Evolutionary conservation across 1,284 basidiomycete genomes (phyloP).

Genomic region (Trichosporon coremiiforme): DNA sequence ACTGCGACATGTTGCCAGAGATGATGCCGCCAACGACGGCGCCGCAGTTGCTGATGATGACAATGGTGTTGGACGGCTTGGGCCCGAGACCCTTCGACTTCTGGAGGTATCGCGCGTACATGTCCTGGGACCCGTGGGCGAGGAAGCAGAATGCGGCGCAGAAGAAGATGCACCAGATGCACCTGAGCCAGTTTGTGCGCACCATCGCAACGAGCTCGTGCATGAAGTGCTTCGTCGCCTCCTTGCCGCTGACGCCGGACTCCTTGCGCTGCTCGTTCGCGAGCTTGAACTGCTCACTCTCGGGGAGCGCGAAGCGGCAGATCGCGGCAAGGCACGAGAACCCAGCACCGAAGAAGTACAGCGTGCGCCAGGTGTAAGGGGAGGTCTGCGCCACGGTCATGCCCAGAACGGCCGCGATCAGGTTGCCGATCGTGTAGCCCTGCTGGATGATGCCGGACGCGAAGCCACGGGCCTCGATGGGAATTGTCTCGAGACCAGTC

Average conservation of each 20-base stretch:
- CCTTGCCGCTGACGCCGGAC: conserved; percentile 46
- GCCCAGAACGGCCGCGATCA: conserved; percentile 67
- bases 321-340: conserved; percentile 70
- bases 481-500: conserved; percentile 78
- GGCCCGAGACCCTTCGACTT: conserved; percentile 33
- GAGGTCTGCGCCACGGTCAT: conserved; percentile 57
- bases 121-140: conserved; percentile 64
- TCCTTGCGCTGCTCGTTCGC: conserved; percentile 44
- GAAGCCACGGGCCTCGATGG: conserved; percentile 79
- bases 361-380: conserved; percentile 54
- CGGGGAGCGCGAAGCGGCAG: conserved; percentile 72
- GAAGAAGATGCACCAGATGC: conserved; percentile 69
- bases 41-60: conserved; percentile 72
- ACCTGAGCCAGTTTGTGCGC: conserved; percentile 73
- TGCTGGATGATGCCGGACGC: conserved; percentile 81
- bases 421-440: conserved; percentile 66
- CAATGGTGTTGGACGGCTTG: conserved; percentile 72
- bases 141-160: conserved; percentile 85
- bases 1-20: conserved; percentile 77
- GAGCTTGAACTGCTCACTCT: conserved; percentile 69
- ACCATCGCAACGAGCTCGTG: conserved; percentile 71
- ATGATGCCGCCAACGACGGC: conserved; percentile 75
- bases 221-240: conserved; percentile 71
- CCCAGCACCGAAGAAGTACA: conserved; percentile 62
- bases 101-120: conserved; percentile 38